phyloP scores from a whole-genome alignment of 2,329 filamentous ascomycete species.

The Boeremia lycopersici region DNA sequence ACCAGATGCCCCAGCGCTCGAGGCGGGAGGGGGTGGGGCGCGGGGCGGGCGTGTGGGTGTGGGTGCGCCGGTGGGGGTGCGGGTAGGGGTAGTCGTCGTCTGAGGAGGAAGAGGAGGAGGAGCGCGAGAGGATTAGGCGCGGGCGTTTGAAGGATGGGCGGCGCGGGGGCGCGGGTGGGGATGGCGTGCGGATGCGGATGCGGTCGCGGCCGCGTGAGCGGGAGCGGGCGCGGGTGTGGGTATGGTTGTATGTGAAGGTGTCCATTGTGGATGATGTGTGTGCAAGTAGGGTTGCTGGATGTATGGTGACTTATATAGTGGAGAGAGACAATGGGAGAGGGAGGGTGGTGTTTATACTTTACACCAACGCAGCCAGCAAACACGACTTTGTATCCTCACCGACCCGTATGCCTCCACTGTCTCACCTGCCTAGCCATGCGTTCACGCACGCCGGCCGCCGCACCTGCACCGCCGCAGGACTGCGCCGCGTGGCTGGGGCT shows the following conservation, averaged over 20 bases:
- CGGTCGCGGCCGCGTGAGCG: conserved; percentile 30
- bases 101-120: conserved; percentile 29
- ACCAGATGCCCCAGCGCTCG: conserved; percentile 43
- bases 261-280: conserved; percentile 26
- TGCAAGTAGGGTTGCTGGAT: background rate
- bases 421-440: conserved; percentile 18
- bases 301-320: background rate
- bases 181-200: conserved; percentile 22
- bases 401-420: conserved; percentile 13
- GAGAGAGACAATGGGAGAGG: background rate
- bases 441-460: conserved; percentile 5
- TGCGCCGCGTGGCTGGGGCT: conserved; percentile 11
- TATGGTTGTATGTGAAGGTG: conserved; percentile 29
- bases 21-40: conserved; percentile 28
- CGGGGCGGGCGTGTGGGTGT: conserved; percentile 28
- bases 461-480: conserved; percentile 4
- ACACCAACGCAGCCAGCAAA: background rate
- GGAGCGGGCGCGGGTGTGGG: conserved; percentile 26
- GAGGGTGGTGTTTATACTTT: background rate
- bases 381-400: background rate
- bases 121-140: conserved; percentile 11
- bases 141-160: conserved; percentile 34
- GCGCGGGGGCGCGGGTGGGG: conserved; percentile 27
- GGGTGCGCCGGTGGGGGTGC: conserved; percentile 25
- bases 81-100: conserved; percentile 42